A percentile compares a stretch with the other conserved stretches of the same genome.
phyloP scores from a whole-genome alignment of 1,139 yeast species.

The Blastobotrys illinoisensis region DNA sequence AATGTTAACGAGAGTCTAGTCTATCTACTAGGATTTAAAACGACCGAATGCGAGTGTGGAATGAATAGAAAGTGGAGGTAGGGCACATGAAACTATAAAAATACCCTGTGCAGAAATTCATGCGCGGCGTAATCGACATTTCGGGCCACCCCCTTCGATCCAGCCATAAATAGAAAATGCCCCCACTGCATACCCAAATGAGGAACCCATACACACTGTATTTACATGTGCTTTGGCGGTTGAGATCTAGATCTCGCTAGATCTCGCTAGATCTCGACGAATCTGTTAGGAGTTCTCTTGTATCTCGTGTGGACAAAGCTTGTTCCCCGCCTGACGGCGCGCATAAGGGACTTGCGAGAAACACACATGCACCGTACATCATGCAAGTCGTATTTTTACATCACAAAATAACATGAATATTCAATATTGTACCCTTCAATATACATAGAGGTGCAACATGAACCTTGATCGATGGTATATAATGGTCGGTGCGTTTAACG shows the following conservation, averaged over 20 bases:
- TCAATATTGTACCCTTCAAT: too few relatives aligned
- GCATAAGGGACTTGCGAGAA: not conserved
- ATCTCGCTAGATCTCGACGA: not conserved
- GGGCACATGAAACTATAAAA: not conserved
- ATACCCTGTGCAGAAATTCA: not conserved
- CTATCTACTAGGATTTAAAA: too few relatives aligned
- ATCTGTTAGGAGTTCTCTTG: not conserved
- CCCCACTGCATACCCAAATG: too few relatives aligned
- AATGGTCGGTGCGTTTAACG: too few relatives aligned
- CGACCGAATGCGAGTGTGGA: not conserved
- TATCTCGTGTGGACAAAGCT: not conserved
- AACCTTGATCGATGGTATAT: too few relatives aligned
- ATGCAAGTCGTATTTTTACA: too few relatives aligned
- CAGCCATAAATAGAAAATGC: not conserved
- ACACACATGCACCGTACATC: not conserved
- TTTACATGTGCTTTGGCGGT: too few relatives aligned
- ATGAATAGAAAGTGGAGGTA: not conserved
- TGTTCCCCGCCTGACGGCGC: not conserved
- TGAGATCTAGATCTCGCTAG: not conserved
- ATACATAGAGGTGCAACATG: not conserved
- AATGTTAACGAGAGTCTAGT: too few relatives aligned
- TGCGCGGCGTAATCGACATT: not conserved
- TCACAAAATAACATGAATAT: too few relatives aligned
- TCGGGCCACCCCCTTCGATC: not conserved
- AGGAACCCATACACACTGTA: too few relatives aligned